Conservation (phyloP, 148 eudicot species). For the Chenopodium suecicum region DNA sequence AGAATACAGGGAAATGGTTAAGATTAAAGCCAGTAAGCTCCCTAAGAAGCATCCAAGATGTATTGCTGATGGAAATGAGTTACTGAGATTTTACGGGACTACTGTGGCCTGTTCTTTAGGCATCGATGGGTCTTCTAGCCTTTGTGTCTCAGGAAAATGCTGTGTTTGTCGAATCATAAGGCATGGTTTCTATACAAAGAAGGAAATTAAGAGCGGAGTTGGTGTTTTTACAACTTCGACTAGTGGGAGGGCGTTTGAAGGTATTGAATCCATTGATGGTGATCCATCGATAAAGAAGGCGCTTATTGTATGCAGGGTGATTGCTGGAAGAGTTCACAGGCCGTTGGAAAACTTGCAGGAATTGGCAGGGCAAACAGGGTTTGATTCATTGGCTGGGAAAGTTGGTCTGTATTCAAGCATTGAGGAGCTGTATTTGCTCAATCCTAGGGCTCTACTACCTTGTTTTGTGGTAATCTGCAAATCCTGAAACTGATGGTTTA, state of each 20-base stretch:
- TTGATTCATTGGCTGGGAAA: constrained; percentile 96
- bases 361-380: constrained; percentile 76
- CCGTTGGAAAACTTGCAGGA: constrained; percentile 89
- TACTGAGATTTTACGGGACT: constrained; percentile 83
- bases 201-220: constrained; percentile 55
- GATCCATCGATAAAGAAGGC: constrained; percentile 56
- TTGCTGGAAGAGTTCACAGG: constrained; percentile 93
- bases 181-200: constrained; percentile 69
- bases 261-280: constrained; percentile 43
- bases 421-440: constrained; percentile 94
- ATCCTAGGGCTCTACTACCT: constrained; percentile 90
- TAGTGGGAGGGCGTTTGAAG: constrained; percentile 84
- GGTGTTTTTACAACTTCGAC: constrained; percentile 95
- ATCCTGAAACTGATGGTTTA: constrained; percentile 27
- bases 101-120: constrained; percentile 74
- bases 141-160: constrained; percentile 74
- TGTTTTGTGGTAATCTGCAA: constrained; percentile 97
- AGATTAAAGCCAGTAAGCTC: constrained; percentile 80
- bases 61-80: constrained; percentile 89
- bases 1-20: constrained; percentile 82
- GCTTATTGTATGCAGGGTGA: constrained; percentile 89
- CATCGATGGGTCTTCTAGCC: constrained; percentile 61
- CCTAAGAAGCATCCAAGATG: constrained; percentile 93
- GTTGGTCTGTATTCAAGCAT: constrained; percentile 86
- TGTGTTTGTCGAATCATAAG: constrained; percentile 78